Percentiles rank a stretch among this genome's conserved stretches.
These are phyloP conservation scores for Phaffia tasmanica DNA, from an alignment of 768 basidiomycete species.

Conservation along the genomic window DNA sequence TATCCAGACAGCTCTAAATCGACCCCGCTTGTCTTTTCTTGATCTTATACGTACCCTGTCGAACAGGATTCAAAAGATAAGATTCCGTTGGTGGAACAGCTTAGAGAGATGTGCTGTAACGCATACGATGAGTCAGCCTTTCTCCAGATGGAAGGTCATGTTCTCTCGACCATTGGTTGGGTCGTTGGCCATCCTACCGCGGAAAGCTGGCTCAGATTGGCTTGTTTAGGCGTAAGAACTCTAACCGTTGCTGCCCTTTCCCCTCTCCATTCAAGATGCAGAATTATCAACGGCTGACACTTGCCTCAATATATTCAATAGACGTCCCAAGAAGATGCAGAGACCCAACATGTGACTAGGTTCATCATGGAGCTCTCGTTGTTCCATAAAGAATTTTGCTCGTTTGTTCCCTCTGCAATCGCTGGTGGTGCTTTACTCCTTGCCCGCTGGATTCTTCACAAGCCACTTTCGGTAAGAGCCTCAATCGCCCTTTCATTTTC, in stretches of 20 bases:
- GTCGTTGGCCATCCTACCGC: slow-evolving; percentile 92
- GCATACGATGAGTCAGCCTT: slow-evolving; percentile 96
- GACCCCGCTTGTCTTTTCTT: not conserved
- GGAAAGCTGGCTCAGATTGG: slow-evolving; percentile 81
- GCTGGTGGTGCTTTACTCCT: slow-evolving; percentile 81
- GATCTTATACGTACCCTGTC: too few species aligned
- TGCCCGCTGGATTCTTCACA: slow-evolving; percentile 75
- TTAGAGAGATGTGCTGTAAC: slow-evolving; percentile 87
- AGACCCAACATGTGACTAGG: slow-evolving; percentile 87
- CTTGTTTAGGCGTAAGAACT: slow-evolving; percentile 34
- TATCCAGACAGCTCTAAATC: not conserved
- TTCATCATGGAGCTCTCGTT: slow-evolving; percentile 99
- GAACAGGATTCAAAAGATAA: slow-evolving; percentile 83
- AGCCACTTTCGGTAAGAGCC: slow-evolving; percentile 53
- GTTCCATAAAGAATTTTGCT: slow-evolving; percentile 91
- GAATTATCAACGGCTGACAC: slow-evolving; percentile 10
- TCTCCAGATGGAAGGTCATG: slow-evolving; percentile 98
- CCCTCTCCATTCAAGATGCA: slow-evolving; percentile 4
- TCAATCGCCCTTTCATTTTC: slow-evolving; percentile 15
- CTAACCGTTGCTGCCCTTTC: too few species aligned
- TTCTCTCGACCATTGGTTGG: slow-evolving; percentile 93
- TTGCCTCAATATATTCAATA: slow-evolving; percentile 10
- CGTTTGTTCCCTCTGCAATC: slow-evolving; percentile 70
- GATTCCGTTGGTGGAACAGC: slow-evolving; percentile 87
- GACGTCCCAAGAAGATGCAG: slow-evolving; percentile 64